phyloP scores from a whole-genome alignment of 2,329 filamentous ascomycete species.

The Emergomyces africanus region DNA sequence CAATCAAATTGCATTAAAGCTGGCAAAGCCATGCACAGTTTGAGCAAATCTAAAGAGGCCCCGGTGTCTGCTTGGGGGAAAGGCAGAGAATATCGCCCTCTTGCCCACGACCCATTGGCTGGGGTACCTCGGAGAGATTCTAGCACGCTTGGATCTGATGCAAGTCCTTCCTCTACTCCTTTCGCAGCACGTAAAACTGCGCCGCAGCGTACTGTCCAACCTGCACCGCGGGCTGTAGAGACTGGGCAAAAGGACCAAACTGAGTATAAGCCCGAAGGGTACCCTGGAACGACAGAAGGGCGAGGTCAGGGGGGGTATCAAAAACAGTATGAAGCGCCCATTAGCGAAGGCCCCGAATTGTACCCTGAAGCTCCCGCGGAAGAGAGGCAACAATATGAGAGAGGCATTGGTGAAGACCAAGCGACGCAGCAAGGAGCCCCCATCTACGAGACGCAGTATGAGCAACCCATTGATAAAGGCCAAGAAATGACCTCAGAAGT shows the following conservation, averaged over 20 bases:
- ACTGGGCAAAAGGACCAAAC: neutral
- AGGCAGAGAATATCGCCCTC: conserved; percentile 2
- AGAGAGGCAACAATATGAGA: neutral
- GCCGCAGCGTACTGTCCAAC: neutral
- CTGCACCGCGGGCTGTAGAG: neutral
- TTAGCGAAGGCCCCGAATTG: neutral
- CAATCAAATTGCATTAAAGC: neutral
- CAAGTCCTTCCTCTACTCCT: neutral
- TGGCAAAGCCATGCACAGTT: neutral
- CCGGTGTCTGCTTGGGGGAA: neutral
- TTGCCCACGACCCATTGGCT: conserved; percentile 1
- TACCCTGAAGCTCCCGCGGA: neutral
- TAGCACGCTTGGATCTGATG: neutral
- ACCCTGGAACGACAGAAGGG: neutral
- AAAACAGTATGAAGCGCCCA: neutral
- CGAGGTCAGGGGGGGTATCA: neutral
- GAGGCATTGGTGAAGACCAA: neutral
- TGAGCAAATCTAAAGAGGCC: neutral
- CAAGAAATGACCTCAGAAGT: neutral
- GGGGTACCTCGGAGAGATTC: conserved; percentile 1
- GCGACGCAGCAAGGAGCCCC: neutral
- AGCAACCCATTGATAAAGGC: neutral
- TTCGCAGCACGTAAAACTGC: neutral
- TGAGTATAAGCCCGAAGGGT: neutral
- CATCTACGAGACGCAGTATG: neutral